Base-by-base conservation (phyloP, 2,329 filamentous ascomycete genomes). In the Fusarium mundagurra region DNA sequence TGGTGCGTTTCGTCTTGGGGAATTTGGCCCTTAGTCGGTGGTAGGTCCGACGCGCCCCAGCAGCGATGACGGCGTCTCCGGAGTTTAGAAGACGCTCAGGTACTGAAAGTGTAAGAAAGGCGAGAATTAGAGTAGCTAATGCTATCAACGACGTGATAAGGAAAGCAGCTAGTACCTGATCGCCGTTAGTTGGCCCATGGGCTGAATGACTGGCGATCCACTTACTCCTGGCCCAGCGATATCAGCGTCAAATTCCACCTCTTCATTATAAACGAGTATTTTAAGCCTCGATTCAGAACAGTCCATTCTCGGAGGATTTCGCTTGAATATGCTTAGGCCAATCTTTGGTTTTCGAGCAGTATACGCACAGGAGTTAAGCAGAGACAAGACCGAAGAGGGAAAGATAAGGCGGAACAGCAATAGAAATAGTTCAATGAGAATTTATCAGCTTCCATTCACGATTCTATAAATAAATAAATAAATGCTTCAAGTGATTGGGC, bases 181-280 rank as follows among this genome's bases (percentile, higher is more conserved):
- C 5, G 1, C 0, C 0, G 8, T 24, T 20, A 53, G 27, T 31
- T 22, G 20, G 20, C 20, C 5, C 20, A 48, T 20, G 5, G 8
- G 8, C 22, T 4, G 7, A 4, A 20, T 3, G 29, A 6, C 1
- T 18, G 16, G 1, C 2, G 4, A 31, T 6, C 5, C 0, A 51
- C 33, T n/a, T 11, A 68, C 65, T 22, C 65, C 62, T 10, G 45
- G 24, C 6, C 62, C 65, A 17, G 65, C 65, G 17, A 68, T 53
- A 2, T 68, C 65, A 7, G 65, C 45, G 5, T 68, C 65, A 8
- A 68, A 67, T 1, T 53, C 29, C 2, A 61, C 53, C 5, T 36
- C 3, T 5, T 33, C 24, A 2, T 11, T 1, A 14, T 2, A 3
- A 5, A 61, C 38, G 14, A 64, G 44, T 0, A 3, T 20, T 12